Base-by-base conservation (phyloP, 1,284 basidiomycete species). In the Apiotrichum gamsii region DNA sequence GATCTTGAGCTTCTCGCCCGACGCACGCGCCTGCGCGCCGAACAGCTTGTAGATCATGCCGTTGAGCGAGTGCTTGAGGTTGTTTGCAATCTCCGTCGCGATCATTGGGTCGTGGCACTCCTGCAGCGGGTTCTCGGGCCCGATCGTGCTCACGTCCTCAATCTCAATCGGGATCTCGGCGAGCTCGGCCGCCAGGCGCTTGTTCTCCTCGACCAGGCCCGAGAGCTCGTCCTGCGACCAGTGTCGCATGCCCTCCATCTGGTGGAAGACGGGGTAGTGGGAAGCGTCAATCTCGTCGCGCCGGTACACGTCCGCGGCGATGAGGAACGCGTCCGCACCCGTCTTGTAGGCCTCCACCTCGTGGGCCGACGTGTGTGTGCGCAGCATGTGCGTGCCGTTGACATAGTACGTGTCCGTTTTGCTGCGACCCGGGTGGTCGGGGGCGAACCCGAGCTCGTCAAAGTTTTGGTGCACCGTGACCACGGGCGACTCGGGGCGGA, bases 241-340 rank as follows among this genome's bases (percentile, higher is more conserved):
- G 41, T 96, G 82, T 35, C 83, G 78, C 18, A 93, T 90, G 25
- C 94, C 95, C 71, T 99, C 95, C 76, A 96, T 90, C 74, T 99
- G 95, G 73, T 99, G 95, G 70, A 99, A 99, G 36, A 96, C 87
- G 16, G 95, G 95, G 71, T 97, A 97, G 72, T 99, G 95, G 10
- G 85, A 88, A 18, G 82, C 80, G 74, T 99, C 95, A 57, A 99
- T 98, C 74, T 98, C 95, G 79, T 99, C 95, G 57, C 95, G 82
- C 35, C 95, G 77, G 73, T 97, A 99, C 38, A 99, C 95, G 75
- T 99, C 95, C n/a, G 95, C 93, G 1, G 91, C 88, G 40, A 98
- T 78, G 28, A 98, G 77, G 88, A 93, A 98, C 44, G 79, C 78
- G 30, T 85, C 81, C 58, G 85, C 76, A 5, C 88, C 88, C 30